Conservation (phyloP, 2,329 filamentous ascomycete species). For the Monascus ruber region DNA sequence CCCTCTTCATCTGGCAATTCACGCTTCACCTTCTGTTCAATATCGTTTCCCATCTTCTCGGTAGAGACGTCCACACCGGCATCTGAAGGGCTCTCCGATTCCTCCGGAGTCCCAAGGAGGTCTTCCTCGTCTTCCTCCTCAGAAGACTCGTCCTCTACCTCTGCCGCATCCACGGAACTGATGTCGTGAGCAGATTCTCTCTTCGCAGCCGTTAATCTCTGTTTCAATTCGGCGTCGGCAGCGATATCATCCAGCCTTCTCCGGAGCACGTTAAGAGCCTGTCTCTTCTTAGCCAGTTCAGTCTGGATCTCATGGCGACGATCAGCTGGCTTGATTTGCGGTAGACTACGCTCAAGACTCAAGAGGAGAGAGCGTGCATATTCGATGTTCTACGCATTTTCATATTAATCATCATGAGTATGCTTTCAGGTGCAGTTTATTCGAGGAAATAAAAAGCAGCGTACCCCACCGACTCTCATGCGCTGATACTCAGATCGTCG, state of each 20-base stretch:
- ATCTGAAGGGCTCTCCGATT: background rate
- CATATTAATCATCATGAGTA: background rate
- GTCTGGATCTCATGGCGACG: slow-evolving; percentile 28
- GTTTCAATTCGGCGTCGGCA: slow-evolving; percentile 11
- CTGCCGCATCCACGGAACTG: background rate
- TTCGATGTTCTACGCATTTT: slow-evolving; percentile 29
- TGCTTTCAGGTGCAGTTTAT: background rate
- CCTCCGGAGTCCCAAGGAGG: slow-evolving; percentile 9
- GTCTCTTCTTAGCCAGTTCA: slow-evolving; percentile 28
- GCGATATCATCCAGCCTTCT: slow-evolving; percentile 21
- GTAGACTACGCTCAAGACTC: slow-evolving; percentile 29
- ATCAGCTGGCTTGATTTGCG: slow-evolving; percentile 27
- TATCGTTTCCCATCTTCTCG: too few relatives aligned
- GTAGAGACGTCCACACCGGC: too few relatives aligned
- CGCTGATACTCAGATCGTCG: slow-evolving; percentile 32
- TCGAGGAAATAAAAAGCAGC: slow-evolving; percentile 2
- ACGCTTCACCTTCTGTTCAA: too few relatives aligned
- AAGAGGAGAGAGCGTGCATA: slow-evolving; percentile 32
- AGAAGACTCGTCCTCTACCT: slow-evolving; percentile 6
- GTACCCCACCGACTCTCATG: slow-evolving; percentile 30
- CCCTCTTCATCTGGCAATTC: too few relatives aligned
- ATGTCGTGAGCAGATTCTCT: background rate
- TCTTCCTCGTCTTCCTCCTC: slow-evolving; percentile 8
- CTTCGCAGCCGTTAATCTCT: background rate
- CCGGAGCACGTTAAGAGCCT: slow-evolving; percentile 22